Evolutionary conservation across 257 asterid species (phyloP), one percentile per base, ranked within the genome.

Genomic region (Nicotiana otophora): DNA sequence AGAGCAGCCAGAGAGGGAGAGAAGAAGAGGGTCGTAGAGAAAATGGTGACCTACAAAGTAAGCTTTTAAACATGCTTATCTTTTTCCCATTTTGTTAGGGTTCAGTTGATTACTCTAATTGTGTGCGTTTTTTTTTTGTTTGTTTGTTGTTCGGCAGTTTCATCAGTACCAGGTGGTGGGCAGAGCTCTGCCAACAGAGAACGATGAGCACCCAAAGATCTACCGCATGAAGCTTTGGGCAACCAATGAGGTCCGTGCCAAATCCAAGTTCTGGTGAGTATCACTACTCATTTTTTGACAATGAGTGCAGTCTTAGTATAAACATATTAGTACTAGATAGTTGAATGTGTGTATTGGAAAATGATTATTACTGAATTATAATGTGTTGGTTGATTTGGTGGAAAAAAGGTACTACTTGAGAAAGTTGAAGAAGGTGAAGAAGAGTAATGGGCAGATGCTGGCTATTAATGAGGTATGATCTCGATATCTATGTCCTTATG

Each of bases 121-220:
- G 9, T 6, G 10, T 42, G 51, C 2, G 51, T 42, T 3, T 42
- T 10, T 39, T 1, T 39, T 7, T 39, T 0, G 7, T 42, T 8
- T 39, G 10, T 42, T 31, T 42, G 51, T 42, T 42, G 42, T 36
- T 36, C 5, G 42, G 39, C 61, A 72, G 79, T 72, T 72, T 72
- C 79, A 72, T 72, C 79, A 72, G 79, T 72, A 72, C 61, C 79
- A 72, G 79, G 79, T 72, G 61, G 79, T 72, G 1, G 79, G 79
- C 23, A 72, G 79, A 72, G 79, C 79, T 72, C 61, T 72, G 1
- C 79, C 79, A 72, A 20, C 79, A 14, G 79, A 72, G 20, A 72
- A 33, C 20, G 79, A 72, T 72, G 79, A 72, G 14, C 79, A 72
- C 39, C 79, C 79, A 6, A 72, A 72, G 79, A 72, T 72, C 79